A percentile compares a stretch with the other conserved stretches of the same genome.
phyloP scores from a whole-genome alignment of 345 rosid species.

The Erodium maritimum region DNA sequence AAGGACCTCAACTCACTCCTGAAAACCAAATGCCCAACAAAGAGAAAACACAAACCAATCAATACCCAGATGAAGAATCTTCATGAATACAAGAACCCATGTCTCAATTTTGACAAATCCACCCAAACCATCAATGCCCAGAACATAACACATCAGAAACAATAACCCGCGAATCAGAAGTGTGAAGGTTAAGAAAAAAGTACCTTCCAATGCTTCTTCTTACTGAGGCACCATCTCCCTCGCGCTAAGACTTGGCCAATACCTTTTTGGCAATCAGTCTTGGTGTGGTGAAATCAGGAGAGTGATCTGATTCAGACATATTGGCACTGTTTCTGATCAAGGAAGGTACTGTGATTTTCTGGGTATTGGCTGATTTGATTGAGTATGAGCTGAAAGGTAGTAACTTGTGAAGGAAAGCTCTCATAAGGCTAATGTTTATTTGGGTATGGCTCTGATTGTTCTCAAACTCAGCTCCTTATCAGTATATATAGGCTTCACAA shows the following conservation, averaged over 20 bases:
- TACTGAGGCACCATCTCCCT: conserved; percentile 91
- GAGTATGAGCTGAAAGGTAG: no score
- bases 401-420: no score
- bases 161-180: neutral
- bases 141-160: neutral
- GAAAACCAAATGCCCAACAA: conserved; percentile 12
- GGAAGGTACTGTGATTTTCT: neutral
- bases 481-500: no score
- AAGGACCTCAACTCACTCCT: conserved; percentile 76
- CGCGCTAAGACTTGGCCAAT: conserved; percentile 62
- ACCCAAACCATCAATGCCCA: neutral
- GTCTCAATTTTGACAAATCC: neutral
- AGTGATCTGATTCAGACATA: no score
- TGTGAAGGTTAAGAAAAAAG: conserved; percentile 73
- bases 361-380: no score
- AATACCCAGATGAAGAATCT: no score
- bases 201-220: no score
- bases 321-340: no score
- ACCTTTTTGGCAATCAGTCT: conserved; percentile 60
- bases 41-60: neutral
- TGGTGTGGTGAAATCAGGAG: no score
- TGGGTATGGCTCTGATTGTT: no score
- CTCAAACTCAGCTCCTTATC: no score
- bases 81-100: conserved; percentile 1
- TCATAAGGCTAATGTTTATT: no score